Conservation (phyloP, 179 eudicot genomes). For the Nepenthes alata region DNA sequence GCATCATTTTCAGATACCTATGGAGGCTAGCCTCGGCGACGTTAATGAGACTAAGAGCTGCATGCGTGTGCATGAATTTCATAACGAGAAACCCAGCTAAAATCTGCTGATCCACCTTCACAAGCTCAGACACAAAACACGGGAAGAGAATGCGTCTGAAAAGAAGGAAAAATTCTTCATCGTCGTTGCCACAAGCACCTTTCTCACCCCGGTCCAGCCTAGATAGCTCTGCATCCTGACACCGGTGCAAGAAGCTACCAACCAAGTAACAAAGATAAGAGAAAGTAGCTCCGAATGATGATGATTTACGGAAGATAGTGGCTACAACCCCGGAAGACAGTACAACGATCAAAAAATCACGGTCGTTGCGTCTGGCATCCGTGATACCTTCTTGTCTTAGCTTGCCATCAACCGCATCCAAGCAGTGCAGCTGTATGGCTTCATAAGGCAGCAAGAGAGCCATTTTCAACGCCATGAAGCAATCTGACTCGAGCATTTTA, state of each 20-base stretch:
- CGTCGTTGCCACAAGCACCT: conserved; percentile 7
- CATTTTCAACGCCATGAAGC: conserved; percentile 58
- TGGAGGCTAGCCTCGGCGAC: conserved; percentile 63
- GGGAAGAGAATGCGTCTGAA: conserved; percentile 59
- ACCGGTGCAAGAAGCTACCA: conserved; percentile 57
- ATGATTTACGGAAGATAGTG: conserved; percentile 38
- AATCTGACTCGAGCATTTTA: conserved; percentile 29
- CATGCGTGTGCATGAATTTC: conserved; percentile 76
- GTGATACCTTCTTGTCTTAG: conserved; percentile 50
- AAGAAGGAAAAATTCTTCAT: conserved; percentile 18
- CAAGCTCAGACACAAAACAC: conserved; percentile 65
- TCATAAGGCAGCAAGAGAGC: conserved; percentile 53
- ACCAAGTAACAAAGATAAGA: conserved; percentile 63
- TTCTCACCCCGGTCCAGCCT: conserved; percentile 12
- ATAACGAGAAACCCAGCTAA: conserved; percentile 79
- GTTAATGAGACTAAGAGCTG: conserved; percentile 70
- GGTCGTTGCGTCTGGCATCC: conserved; percentile 28
- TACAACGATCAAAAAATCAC: conserved; percentile 40
- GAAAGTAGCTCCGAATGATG: conserved; percentile 51
- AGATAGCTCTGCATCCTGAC: conserved; percentile 44
- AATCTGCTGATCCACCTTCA: conserved; percentile 68
- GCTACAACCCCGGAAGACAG: conserved; percentile 55
- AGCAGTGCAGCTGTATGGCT: conserved; percentile 43
- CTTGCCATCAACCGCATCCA: conserved; percentile 65
- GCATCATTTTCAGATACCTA: conserved; percentile 46